Evolutionary conservation across 192 early-diverging fungal genomes (phyloP).

Genomic region (Coemansia furcata): DNA sequence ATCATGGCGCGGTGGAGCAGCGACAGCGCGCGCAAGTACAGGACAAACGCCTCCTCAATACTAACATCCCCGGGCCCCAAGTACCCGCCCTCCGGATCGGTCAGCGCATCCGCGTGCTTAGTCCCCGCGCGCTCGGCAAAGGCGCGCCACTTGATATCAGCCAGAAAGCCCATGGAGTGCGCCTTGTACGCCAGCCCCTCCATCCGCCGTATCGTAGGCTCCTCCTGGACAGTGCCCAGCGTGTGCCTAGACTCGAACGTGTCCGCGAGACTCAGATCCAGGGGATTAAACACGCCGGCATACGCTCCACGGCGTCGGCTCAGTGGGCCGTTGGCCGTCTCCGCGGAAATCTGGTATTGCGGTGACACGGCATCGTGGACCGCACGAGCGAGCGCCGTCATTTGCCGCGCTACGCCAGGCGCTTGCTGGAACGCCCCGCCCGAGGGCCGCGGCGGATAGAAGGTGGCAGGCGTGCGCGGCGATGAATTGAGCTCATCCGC

Average conservation of each 20-base stretch:
- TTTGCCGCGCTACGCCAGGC: slow-evolving; percentile 43
- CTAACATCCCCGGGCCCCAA: slow-evolving; percentile 31
- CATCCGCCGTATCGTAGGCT: slow-evolving; percentile 59
- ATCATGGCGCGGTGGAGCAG: slow-evolving; percentile 60
- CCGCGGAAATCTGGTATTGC: slow-evolving; percentile 36
- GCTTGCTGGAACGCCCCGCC: slow-evolving; percentile 35
- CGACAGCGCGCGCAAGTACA: slow-evolving; percentile 67
- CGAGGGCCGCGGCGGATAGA: slow-evolving; percentile 38
- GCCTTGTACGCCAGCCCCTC: slow-evolving; percentile 72
- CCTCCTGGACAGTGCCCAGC: slow-evolving; percentile 45
- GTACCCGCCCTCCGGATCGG: slow-evolving; percentile 30
- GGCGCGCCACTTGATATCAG: slow-evolving; percentile 49
- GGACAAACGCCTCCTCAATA: slow-evolving; percentile 67
- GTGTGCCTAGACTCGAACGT: slow-evolving; percentile 45
- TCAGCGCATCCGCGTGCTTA: slow-evolving; percentile 19
- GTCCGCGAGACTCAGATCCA: slow-evolving; percentile 35
- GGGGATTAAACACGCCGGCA: slow-evolving; percentile 38
- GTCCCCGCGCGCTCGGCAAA: slow-evolving; percentile 23
- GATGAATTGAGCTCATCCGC: slow-evolving; percentile 66
- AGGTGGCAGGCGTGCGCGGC: slow-evolving; percentile 37
- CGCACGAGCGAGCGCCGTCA: slow-evolving; percentile 48
- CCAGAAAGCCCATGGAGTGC: slow-evolving; percentile 65
- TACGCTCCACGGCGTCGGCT: slow-evolving; percentile 9
- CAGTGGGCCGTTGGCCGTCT: slow-evolving; percentile 42
- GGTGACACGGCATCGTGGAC: slow-evolving; percentile 42